Evolutionary conservation across 176 grass and related monocot genomes (phyloP).

Genomic region (Sorghum bicolor): Sorghum_bicolor_NCBIv3 NC_012876.2:64334501-64335000

Average conservation of each 20-base stretch:
- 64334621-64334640: neutral
- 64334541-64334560: neutral
- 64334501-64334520: neutral
- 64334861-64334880: conserved; percentile 75
- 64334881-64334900: conserved; percentile 1
- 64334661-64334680: neutral
- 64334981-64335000: conserved; percentile 48
- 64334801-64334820: conserved; percentile 49
- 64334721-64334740: conserved; percentile 38
- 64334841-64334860: conserved; percentile 51
- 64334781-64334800: conserved; percentile 48
- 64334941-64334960: conserved; percentile 43
- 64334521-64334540: neutral
- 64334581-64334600: conserved; percentile 14
- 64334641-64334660: conserved; percentile 8
- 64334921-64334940: conserved; percentile 22
- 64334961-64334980: conserved; percentile 52
- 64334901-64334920: neutral
- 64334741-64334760: conserved; percentile 36
- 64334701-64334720: conserved; percentile 2
- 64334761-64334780: conserved; percentile 43
- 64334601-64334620: conserved; percentile 5
- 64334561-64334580: neutral
- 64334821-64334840: conserved; percentile 24
- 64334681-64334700: neutral